Base-by-base conservation (phyloP, 2,329 filamentous ascomycete species). In the Gremmenia infestans region DNA sequence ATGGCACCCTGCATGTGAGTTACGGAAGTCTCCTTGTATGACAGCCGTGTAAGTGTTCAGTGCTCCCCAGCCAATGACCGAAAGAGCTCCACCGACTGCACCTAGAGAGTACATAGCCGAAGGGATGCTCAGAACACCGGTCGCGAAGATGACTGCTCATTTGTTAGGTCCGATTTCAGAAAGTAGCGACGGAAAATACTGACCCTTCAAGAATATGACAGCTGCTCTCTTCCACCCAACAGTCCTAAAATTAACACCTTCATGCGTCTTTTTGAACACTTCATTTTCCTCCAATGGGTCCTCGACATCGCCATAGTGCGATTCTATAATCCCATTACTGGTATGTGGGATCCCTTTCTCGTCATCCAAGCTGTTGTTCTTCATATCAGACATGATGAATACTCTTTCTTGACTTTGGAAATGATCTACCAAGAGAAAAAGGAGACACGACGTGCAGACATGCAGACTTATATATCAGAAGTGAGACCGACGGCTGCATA, bases 11-110 rank as follows among this genome's bases (percentile, higher is more conserved):
- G 76, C 74, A 54, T 81, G 76, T 23, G 69, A 67, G 56, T 77
- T 76, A n/a, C 78, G 71, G 58, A 81, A 81, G 50, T 80, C 69
- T 37, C 78, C 78, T 57, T 77, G 73, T 3, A 81, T 70, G 40
- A 78, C 70, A 5, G 73, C 73, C 39, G 74, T 74, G 64, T 79
- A 69, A 1, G 68, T 71, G 51, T 72, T 72, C 23, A 72, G 46
- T 2, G 63, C 57, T 35, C 60, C 62, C 62, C 74, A 76, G 1
- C 72, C 72, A 1, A 76, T 61, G 7, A 76, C 72, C 51, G 74
- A 75, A 48, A 76, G 67, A 5, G 73, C 72, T 6, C 74, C 74
- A 1, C 73, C 74, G 3, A 76, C 59, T 1, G 74, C 71, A n/a
- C 74, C 74, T 2, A 76, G 69, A 9, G 72, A 67, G 56, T 67